Conservation (phyloP, 305 asterid genomes). For the Ruellia speciosa region DNA sequence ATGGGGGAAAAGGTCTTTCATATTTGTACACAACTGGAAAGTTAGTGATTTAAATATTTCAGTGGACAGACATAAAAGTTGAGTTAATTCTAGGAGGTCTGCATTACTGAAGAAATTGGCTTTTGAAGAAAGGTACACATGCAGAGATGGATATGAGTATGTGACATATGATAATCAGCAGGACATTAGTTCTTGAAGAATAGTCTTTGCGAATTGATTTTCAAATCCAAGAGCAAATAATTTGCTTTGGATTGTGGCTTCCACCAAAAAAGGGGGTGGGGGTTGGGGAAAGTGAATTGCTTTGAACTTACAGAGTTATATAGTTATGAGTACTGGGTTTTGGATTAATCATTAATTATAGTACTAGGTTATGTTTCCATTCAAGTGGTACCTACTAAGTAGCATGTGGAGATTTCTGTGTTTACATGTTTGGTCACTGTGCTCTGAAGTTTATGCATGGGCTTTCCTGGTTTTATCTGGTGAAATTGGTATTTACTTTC, state of each 20-base stretch:
- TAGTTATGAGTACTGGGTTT: too few species aligned
- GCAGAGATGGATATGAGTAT: background rate
- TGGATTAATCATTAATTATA: background rate
- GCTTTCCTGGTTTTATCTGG: background rate
- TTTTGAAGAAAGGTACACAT: too few species aligned
- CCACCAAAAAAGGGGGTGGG: background rate
- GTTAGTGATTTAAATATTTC: too few species aligned
- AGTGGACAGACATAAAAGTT: background rate
- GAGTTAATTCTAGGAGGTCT: conserved; percentile 2
- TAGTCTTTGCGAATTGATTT: background rate
- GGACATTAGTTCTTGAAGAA: too few species aligned
- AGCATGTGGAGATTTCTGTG: background rate
- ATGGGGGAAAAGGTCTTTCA: too few species aligned
- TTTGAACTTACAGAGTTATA: too few species aligned
- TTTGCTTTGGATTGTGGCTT: conserved; percentile 1
- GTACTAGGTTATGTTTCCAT: background rate
- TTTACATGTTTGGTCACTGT: background rate
- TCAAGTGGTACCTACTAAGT: background rate
- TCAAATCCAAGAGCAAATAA: background rate
- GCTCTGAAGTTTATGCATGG: background rate
- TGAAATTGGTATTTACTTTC: conserved; percentile 8
- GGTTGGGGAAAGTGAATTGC: too few species aligned
- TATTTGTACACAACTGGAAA: too few species aligned
- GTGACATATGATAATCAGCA: background rate
- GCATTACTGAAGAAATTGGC: conserved; percentile 5